Conservation (phyloP, 2,329 filamentous ascomycete genomes). For the Pseudopyricularia javanii region DNA sequence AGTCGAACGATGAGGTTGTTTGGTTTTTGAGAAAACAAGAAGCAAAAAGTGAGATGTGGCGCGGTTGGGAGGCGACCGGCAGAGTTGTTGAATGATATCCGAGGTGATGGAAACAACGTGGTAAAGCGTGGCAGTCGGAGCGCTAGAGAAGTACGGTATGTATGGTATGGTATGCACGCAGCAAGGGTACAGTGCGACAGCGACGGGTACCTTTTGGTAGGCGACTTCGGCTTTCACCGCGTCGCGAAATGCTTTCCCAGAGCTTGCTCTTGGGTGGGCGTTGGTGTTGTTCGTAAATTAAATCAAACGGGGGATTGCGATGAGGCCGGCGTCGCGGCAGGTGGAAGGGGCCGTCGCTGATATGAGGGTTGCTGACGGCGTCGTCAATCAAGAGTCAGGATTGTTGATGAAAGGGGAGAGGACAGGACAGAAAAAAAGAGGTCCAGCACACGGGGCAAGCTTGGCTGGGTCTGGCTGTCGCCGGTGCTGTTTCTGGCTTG, state of each 20-base stretch:
- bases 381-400: neutral
- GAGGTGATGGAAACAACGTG: neutral
- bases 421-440: constrained; percentile 1
- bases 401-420: neutral
- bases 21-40: neutral
- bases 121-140: neutral
- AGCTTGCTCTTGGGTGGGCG: neutral
- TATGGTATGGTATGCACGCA: neutral
- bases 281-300: too few relatives aligned
- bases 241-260: neutral
- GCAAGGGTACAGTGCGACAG: neutral
- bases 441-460: neutral
- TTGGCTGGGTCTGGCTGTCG: neutral
- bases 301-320: neutral
- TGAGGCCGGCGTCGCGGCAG: neutral
- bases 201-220: neutral
- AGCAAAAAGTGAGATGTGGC: neutral
- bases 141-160: neutral
- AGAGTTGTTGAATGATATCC: neutral
- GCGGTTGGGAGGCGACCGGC: neutral
- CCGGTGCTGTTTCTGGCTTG: too few relatives aligned
- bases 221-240: neutral
- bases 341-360: neutral
- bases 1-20: neutral
- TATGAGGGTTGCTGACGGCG: neutral